Percentiles rank a stretch among this genome's conserved stretches.
Conservation (phyloP, 495 filamentous ascomycete genomes). For the Glonium stellatum region DNA sequence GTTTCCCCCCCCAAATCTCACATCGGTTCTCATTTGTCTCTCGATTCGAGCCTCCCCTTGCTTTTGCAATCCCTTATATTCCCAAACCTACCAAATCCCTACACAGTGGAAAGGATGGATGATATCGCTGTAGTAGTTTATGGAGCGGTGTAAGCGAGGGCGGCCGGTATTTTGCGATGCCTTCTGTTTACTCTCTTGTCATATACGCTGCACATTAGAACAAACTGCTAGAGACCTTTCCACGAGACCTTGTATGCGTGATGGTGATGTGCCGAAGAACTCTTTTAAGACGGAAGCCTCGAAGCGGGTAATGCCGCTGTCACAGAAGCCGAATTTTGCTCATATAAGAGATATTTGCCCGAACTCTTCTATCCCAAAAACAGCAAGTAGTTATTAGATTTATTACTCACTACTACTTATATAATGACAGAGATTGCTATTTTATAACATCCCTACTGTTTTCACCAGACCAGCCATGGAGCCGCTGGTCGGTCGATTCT, state of each 20-base stretch:
- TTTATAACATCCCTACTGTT: too few relatives aligned
- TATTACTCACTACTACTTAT: too few relatives aligned
- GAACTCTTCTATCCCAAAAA: too few relatives aligned
- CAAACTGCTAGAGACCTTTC: not conserved
- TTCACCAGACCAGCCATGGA: too few relatives aligned
- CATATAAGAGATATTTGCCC: too few relatives aligned
- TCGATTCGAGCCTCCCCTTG: not conserved
- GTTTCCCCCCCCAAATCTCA: slow-evolving; percentile 1
- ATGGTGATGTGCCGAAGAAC: too few relatives aligned
- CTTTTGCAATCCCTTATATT: not conserved
- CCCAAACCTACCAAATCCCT: not conserved
- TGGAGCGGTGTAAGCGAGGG: not conserved
- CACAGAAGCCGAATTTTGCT: too few relatives aligned
- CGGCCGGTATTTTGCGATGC: slow-evolving; percentile 4
- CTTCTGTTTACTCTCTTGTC: not conserved
- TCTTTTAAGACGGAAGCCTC: too few relatives aligned
- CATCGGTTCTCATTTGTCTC: not conserved
- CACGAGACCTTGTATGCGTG: not conserved
- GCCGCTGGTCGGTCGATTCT: too few relatives aligned
- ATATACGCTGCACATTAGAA: slow-evolving; percentile 4
- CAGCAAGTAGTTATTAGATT: too few relatives aligned
- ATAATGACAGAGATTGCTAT: too few relatives aligned
- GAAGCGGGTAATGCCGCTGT: too few relatives aligned
- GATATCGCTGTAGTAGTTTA: slow-evolving; percentile 2
- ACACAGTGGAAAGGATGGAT: not conserved